phyloP scores from a whole-genome alignment of 805 yeast species.

The Saccharomycopsis fodiens region DNA sequence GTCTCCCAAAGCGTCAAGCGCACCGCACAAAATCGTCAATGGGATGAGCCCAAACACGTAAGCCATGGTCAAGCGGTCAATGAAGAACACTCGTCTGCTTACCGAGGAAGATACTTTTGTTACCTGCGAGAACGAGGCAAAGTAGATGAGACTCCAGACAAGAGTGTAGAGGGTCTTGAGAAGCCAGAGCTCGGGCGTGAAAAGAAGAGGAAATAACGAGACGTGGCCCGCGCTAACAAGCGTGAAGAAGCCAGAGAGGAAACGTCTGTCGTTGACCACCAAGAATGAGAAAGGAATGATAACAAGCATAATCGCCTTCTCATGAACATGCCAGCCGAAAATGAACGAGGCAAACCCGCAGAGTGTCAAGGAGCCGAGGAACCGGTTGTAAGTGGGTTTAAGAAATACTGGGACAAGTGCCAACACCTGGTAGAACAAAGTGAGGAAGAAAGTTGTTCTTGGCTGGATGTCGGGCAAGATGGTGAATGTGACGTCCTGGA shows the following conservation, averaged over 20 bases:
- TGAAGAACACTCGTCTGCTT: constrained; percentile 46
- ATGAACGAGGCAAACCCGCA: constrained; percentile 89
- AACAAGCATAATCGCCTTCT: constrained; percentile 87
- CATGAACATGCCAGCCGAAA: constrained; percentile 99
- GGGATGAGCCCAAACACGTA: constrained; percentile 65
- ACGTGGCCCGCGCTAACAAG: constrained; percentile 76
- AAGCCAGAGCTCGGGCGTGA: constrained; percentile 70
- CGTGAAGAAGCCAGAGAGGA: constrained; percentile 63
- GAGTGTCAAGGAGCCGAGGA: constrained; percentile 75
- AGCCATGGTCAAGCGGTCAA: constrained; percentile 61
- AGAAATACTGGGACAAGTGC: constrained; percentile 65
- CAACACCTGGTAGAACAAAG: constrained; percentile 77
- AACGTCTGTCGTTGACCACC: constrained; percentile 60
- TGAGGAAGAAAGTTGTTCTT: constrained; percentile 62
- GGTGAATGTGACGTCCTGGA: constrained; percentile 81
- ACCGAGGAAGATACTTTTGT: constrained; percentile 37
- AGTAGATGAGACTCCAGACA: constrained; percentile 78
- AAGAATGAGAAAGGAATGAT: constrained; percentile 83
- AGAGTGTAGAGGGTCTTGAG: constrained; percentile 71
- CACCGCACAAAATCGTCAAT: constrained; percentile 41
- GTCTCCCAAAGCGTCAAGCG: constrained; percentile 49
- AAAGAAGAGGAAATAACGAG: constrained; percentile 81
- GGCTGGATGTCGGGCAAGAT: constrained; percentile 80
- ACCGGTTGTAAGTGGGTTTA: constrained; percentile 69
- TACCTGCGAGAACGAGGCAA: constrained; percentile 64